phyloP scores from a whole-genome alignment of 208 protist genomes.

The Blastocrithidia nonstop region DNA sequence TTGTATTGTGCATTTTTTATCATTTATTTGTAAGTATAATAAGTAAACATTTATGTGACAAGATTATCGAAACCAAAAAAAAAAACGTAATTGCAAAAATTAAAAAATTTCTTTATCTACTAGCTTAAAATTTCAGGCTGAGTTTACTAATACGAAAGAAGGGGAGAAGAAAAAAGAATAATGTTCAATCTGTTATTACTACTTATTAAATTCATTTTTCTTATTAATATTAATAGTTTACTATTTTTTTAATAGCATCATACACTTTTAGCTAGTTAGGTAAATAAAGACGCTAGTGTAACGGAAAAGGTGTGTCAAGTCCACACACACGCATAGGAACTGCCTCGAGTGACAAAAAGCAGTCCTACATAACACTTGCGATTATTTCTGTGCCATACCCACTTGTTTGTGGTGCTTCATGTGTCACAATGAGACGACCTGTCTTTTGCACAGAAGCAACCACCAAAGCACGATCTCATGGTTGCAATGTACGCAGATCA shows the following conservation, averaged over 20 bases:
- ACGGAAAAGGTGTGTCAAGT: slow-evolving; percentile 92
- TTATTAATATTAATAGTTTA: slow-evolving; percentile 15
- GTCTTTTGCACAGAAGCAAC: slow-evolving; percentile 86
- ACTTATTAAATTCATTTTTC: background rate
- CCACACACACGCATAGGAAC: slow-evolving; percentile 94
- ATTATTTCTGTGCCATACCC: slow-evolving; percentile 93
- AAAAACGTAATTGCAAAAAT: background rate
- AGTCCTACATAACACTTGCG: slow-evolving; percentile 82
- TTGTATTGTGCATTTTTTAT: no score
- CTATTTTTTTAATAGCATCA: slow-evolving; percentile 39
- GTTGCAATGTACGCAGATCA: slow-evolving; percentile 89
- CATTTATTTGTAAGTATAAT: no score
- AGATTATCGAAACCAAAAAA: slow-evolving; percentile 1
- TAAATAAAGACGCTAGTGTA: slow-evolving; percentile 92
- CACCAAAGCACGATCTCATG: slow-evolving; percentile 93
- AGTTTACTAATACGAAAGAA: slow-evolving; percentile 2
- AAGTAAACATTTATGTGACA: no score
- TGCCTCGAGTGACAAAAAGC: slow-evolving; percentile 91
- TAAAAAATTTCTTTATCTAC: background rate
- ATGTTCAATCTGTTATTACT: background rate
- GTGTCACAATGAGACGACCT: slow-evolving; percentile 79
- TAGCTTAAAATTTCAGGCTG: background rate
- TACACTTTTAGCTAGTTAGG: slow-evolving; percentile 88
- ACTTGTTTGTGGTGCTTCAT: slow-evolving; percentile 90
- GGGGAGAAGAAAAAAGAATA: background rate